Percentiles rank a stretch among this genome's conserved stretches.
phyloP scores from a whole-genome alignment of 805 yeast genomes.

The Myxozyma vanderwaltii region DNA sequence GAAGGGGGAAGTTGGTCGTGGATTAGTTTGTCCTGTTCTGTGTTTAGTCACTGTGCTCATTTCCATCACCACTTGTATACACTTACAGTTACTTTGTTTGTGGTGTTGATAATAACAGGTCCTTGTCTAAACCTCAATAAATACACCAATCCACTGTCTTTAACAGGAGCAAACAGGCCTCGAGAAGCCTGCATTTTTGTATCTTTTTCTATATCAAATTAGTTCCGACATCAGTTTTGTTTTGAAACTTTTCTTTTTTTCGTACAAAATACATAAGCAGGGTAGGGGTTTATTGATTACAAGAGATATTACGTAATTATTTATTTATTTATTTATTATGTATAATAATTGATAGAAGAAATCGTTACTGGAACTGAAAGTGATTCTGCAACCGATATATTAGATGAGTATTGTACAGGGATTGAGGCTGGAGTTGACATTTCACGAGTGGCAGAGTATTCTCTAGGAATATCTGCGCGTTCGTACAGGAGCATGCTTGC shows the following conservation, averaged over 20 bases:
- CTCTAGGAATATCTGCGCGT: background rate
- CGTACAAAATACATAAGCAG: background rate
- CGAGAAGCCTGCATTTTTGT: conserved; percentile 1
- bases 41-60: too few species aligned
- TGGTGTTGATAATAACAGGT: conserved; percentile 12
- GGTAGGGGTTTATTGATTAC: background rate
- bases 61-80: too few species aligned
- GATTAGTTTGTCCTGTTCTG: conserved; percentile 17
- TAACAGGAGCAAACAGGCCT: conserved; percentile 4
- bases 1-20: conserved; percentile 19
- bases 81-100: conserved; percentile 24
- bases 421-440: background rate
- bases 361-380: conserved; percentile 4
- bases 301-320: background rate
- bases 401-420: background rate
- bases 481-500: conserved; percentile 91
- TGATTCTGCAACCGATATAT: background rate
- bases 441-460: background rate
- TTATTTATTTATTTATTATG: background rate
- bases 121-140: conserved; percentile 27
- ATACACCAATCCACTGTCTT: conserved; percentile 13
- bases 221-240: background rate
- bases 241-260: background rate
- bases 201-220: background rate
- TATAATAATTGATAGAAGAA: background rate